Evolutionary conservation across 2,329 filamentous ascomycete genomes (phyloP).

Genomic region (Clarireedia hainanense): DNA sequence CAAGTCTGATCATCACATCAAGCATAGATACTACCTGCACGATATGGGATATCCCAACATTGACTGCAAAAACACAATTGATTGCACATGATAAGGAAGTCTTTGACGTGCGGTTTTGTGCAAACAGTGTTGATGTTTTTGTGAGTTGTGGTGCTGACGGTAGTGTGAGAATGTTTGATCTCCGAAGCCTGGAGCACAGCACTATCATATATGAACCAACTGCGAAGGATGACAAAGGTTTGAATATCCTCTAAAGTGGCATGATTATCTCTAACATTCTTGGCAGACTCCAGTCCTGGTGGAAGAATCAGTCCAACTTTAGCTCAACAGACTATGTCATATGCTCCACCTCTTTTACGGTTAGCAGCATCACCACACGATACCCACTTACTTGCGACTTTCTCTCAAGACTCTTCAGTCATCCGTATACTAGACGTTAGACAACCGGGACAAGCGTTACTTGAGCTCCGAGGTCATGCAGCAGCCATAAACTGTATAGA

Average conservation of each 20-base stretch:
- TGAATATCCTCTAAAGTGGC: slow-evolving; percentile 15
- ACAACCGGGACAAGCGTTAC: slow-evolving; percentile 87
- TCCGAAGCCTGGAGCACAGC: slow-evolving; percentile 91
- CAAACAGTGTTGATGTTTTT: slow-evolving; percentile 96
- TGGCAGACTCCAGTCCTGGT: slow-evolving; percentile 38
- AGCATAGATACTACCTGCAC: slow-evolving; percentile 99
- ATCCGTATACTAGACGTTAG: slow-evolving; percentile 94
- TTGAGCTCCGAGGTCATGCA: slow-evolving; percentile 85
- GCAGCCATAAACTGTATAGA: slow-evolving; percentile 87
- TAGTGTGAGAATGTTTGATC: slow-evolving; percentile 97
- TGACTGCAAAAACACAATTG: slow-evolving; percentile 95
- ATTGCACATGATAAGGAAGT: slow-evolving; percentile 99
- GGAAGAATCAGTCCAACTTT: slow-evolving; percentile 66
- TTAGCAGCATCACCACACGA: slow-evolving; percentile 91
- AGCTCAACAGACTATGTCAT: slow-evolving; percentile 68
- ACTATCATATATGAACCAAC: slow-evolving; percentile 99
- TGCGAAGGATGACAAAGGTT: slow-evolving; percentile 71
- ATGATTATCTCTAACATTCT: slow-evolving; percentile 11
- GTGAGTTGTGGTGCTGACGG: slow-evolving; percentile 96
- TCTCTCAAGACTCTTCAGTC: slow-evolving; percentile 84
- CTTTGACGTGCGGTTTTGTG: slow-evolving; percentile 96
- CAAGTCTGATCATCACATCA: slow-evolving; percentile 94
- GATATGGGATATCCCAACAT: slow-evolving; percentile 97
- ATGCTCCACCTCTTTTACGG: slow-evolving; percentile 69
- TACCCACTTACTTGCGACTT: slow-evolving; percentile 91